A percentile compares a stretch with the other conserved stretches of the same genome.
Evolutionary conservation across 2,329 filamentous ascomycete species (phyloP).

Genomic region (Cephalotrichum gorgonifer): DNA sequence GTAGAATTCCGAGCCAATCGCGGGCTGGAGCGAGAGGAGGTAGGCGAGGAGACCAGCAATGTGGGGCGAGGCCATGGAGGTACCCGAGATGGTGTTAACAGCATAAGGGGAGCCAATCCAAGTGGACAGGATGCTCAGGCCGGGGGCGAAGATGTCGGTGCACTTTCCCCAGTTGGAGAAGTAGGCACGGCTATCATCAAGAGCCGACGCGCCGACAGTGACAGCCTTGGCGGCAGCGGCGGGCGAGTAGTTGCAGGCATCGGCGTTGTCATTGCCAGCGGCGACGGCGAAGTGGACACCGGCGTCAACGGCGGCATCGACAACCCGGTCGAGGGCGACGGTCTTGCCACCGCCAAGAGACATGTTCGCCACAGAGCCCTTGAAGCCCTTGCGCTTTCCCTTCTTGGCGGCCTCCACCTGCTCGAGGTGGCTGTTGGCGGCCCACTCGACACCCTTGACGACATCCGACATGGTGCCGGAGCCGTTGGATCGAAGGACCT

Average conservation of each 20-base stretch:
- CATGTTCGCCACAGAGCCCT: constrained; percentile 99
- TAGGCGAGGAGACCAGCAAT: constrained; percentile 95
- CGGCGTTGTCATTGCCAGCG: constrained; percentile 96
- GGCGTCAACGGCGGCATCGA: constrained; percentile 84
- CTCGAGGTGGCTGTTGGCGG: constrained; percentile 68
- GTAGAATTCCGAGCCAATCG: constrained; percentile 82
- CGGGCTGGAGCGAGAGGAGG: constrained; percentile 91
- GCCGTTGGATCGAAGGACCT: constrained; percentile 94
- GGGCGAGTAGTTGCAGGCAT: constrained; percentile 98
- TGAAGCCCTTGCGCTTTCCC: constrained; percentile 92
- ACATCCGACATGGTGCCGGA: constrained; percentile 98
- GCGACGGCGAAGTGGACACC: constrained; percentile 97
- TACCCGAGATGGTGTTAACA: constrained; percentile 98
- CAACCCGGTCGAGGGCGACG: constrained; percentile 76
- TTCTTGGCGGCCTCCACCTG: constrained; percentile 70
- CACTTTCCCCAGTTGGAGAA: constrained; percentile 99
- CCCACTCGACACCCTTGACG: constrained; percentile 95
- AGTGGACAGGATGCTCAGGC: constrained; percentile 92
- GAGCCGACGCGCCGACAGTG: constrained; percentile 89
- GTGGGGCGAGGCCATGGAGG: constrained; percentile 98
- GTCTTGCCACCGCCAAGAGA: constrained; percentile 97
- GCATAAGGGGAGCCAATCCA: constrained; percentile 97
- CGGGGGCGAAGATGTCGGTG: constrained; percentile 97
- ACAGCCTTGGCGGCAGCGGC: constrained; percentile 85
- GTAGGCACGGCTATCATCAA: constrained; percentile 93